Conservation (phyloP, 306 rosid species). For the Acacia crassicarpa region DNA sequence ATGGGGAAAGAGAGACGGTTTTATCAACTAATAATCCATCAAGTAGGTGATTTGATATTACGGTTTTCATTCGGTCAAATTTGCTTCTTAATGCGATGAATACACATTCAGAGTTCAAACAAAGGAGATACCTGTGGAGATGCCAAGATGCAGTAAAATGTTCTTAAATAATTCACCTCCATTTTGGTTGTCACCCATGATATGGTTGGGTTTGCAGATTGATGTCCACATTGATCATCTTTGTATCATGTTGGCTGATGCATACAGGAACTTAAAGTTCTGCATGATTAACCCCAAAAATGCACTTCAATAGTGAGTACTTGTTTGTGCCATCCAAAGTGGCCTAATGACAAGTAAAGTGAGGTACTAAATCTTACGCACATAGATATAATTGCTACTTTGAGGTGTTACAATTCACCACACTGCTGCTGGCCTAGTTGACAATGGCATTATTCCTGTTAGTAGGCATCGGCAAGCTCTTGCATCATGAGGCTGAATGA, state of each 20-base stretch:
- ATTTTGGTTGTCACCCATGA: constrained; percentile 7
- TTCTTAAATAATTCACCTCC: constrained; percentile 13
- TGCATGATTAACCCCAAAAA: neutral
- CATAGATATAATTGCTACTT: neutral
- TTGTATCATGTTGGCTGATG: neutral
- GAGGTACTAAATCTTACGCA: neutral
- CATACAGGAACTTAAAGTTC: neutral
- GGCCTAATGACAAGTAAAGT: neutral
- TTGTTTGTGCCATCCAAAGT: neutral
- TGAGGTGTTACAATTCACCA: constrained; percentile 6
- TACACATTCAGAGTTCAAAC: neutral
- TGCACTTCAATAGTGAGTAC: neutral
- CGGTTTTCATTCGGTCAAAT: constrained; percentile 18
- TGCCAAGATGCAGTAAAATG: neutral
- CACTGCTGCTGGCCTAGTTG: neutral
- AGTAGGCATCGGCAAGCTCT: neutral
- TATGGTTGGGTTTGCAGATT: constrained; percentile 1
- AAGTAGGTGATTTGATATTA: neutral
- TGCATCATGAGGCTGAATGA: constrained; percentile 3
- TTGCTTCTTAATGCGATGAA: neutral
- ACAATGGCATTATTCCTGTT: constrained; percentile 1
- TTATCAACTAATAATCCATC: constrained; percentile 16
- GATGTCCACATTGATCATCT: neutral
- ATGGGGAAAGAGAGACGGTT: neutral
- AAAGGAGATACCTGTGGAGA: constrained; percentile 3